A percentile compares a stretch with the other conserved stretches of the same genome.
Evolutionary conservation across 2,329 filamentous ascomycete species (phyloP).

Genomic region (Bretziella fagacearum): DNA sequence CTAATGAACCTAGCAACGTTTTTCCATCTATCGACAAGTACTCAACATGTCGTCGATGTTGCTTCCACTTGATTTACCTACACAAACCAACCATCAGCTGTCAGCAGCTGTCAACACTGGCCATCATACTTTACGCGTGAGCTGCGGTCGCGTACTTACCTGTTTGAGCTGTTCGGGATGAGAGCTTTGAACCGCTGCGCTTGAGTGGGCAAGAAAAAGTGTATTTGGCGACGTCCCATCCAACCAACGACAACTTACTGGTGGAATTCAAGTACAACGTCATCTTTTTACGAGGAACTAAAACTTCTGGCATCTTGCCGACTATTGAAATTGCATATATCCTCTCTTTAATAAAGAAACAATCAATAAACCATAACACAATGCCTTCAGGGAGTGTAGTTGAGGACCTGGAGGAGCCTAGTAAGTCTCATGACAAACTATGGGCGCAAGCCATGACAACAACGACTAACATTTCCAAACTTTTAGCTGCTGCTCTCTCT

Average conservation of each 20-base stretch:
- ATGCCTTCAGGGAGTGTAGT: constrained; percentile 1
- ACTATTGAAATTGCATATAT: not conserved
- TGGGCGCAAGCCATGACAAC: not conserved
- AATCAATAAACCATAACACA: not conserved
- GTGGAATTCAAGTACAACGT: too few species aligned
- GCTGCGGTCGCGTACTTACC: not conserved
- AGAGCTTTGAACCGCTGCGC: not conserved
- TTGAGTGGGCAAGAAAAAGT: too few species aligned
- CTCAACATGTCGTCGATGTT: too few species aligned
- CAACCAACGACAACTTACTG: too few species aligned
- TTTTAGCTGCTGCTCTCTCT: constrained; percentile 22
- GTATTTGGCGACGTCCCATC: not conserved
- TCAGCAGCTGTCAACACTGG: not conserved
- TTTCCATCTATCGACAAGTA: not conserved
- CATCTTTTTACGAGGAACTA: too few species aligned
- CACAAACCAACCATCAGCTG: not conserved
- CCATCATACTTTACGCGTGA: not conserved
- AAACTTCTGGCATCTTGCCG: too few species aligned
- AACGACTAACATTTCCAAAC: not conserved
- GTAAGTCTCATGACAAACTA: constrained; percentile 1
- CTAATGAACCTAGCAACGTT: too few species aligned
- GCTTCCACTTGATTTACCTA: too few species aligned
- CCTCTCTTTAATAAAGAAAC: too few species aligned
- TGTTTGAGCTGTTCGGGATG: not conserved
- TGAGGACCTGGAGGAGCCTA: constrained; percentile 12